Conservation (phyloP, 495 filamentous ascomycete genomes). For the Aspergillus ellipticus region DNA sequence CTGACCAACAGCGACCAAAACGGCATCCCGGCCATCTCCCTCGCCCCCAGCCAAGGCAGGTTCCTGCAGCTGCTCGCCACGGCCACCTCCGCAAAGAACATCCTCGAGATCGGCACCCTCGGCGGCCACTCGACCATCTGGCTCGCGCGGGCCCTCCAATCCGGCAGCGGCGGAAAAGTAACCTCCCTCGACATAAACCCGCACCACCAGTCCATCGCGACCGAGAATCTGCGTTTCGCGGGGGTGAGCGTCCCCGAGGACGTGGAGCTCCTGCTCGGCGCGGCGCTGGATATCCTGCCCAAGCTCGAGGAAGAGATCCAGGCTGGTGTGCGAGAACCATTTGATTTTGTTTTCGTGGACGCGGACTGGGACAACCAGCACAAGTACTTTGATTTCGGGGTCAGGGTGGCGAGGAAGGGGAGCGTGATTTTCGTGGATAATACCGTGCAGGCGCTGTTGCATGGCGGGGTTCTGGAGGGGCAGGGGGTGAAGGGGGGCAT, state of each 20-base stretch:
- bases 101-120: slow-evolving; percentile 52
- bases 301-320: slow-evolving; percentile 30
- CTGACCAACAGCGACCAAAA: background rate
- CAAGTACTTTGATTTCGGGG: slow-evolving; percentile 39
- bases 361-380: slow-evolving; percentile 47
- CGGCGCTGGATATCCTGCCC: slow-evolving; percentile 42
- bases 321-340: slow-evolving; percentile 24
- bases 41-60: slow-evolving; percentile 36
- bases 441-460: slow-evolving; percentile 33
- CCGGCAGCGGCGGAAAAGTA: slow-evolving; percentile 33
- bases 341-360: slow-evolving; percentile 53
- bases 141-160: slow-evolving; percentile 32
- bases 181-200: slow-evolving; percentile 45
- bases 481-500: background rate
- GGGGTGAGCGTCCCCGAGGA: slow-evolving; percentile 20
- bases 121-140: slow-evolving; percentile 52
- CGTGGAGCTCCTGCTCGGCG: slow-evolving; percentile 44
- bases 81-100: slow-evolving; percentile 30
- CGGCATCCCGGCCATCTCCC: slow-evolving; percentile 27
- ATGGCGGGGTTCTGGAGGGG: background rate
- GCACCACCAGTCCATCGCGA: slow-evolving; percentile 36
- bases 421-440: slow-evolving; percentile 47
- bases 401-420: slow-evolving; percentile 31
- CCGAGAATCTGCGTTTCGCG: slow-evolving; percentile 35
- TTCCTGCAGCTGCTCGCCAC: slow-evolving; percentile 39